Conservation (phyloP, 208 protist species). For the Leishmania tropica region DNA sequence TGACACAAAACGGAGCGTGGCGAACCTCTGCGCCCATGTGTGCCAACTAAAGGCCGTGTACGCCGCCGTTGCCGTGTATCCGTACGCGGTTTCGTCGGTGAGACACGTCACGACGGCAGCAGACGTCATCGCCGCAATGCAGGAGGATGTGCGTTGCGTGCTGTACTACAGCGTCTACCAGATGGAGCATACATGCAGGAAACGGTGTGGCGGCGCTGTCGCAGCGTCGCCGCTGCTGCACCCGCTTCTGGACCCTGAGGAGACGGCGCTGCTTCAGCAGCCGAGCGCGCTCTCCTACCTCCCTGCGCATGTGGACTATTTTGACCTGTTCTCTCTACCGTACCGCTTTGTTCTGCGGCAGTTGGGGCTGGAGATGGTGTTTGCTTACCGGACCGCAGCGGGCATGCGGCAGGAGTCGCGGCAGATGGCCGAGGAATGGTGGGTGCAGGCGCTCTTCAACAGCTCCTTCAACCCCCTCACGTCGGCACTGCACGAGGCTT, state of each 20-base stretch:
- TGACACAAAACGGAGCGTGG: background rate
- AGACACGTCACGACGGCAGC: background rate
- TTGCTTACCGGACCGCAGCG: slow-evolving; percentile 49
- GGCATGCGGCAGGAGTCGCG: slow-evolving; percentile 38
- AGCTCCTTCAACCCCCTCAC: slow-evolving; percentile 42
- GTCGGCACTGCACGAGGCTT: slow-evolving; percentile 25
- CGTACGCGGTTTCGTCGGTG: background rate
- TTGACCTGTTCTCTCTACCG: slow-evolving; percentile 37
- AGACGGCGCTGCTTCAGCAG: slow-evolving; percentile 32
- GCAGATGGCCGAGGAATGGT: slow-evolving; percentile 33
- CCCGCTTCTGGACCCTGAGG: slow-evolving; percentile 33
- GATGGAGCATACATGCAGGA: slow-evolving; percentile 1
- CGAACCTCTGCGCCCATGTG: background rate
- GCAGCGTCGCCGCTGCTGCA: slow-evolving; percentile 10
- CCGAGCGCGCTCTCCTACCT: slow-evolving; percentile 35
- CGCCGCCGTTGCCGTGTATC: slow-evolving; percentile 10
- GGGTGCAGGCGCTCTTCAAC: slow-evolving; percentile 37
- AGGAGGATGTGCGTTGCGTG: slow-evolving; percentile 31
- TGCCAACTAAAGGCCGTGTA: slow-evolving; percentile 19
- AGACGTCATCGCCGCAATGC: slow-evolving; percentile 5
- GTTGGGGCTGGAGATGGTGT: slow-evolving; percentile 71
- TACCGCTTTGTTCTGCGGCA: slow-evolving; percentile 65
- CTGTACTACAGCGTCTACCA: slow-evolving; percentile 18
- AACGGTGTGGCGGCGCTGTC: background rate
- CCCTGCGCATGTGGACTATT: slow-evolving; percentile 33